These are phyloP conservation scores for Coccinonectria pachysandricola DNA, from an alignment of 2,329 filamentous ascomycete species.

Conservation along the genomic window DNA sequence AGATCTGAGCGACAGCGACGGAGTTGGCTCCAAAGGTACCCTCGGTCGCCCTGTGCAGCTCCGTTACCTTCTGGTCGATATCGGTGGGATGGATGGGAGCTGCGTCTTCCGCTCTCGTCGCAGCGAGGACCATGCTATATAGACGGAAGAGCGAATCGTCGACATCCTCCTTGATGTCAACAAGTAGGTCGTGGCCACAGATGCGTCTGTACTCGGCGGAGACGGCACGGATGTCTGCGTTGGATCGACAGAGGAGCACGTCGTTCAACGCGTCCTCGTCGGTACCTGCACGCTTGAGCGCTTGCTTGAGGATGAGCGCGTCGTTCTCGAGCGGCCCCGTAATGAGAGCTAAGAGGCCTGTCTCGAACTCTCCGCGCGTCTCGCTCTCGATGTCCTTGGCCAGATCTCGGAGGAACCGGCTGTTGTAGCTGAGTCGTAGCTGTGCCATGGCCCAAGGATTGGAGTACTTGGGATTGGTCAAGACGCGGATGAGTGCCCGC, in stretches of 20 bases:
- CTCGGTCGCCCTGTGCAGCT: slow-evolving; percentile 24
- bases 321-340: slow-evolving; percentile 24
- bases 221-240: slow-evolving; percentile 26
- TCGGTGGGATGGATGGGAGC: slow-evolving; percentile 17
- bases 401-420: slow-evolving; percentile 23
- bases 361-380: slow-evolving; percentile 22
- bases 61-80: slow-evolving; percentile 23
- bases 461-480: slow-evolving; percentile 21
- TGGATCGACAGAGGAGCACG: slow-evolving; percentile 25
- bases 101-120: slow-evolving; percentile 18
- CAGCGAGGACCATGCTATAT: slow-evolving; percentile 24
- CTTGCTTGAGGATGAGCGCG: slow-evolving; percentile 19
- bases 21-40: slow-evolving; percentile 20
- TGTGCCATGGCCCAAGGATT: slow-evolving; percentile 25
- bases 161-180: slow-evolving; percentile 23
- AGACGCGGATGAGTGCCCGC: slow-evolving; percentile 18
- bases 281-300: slow-evolving; percentile 21
- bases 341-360: slow-evolving; percentile 20
- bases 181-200: slow-evolving; percentile 19
- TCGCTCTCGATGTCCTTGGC: slow-evolving; percentile 25
- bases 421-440: slow-evolving; percentile 23
- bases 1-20: slow-evolving; percentile 23
- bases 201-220: slow-evolving; percentile 18
- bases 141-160: slow-evolving; percentile 21
- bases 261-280: slow-evolving; percentile 26